These are phyloP conservation scores for Tuber microsphaerosporum DNA, from an alignment of 495 filamentous ascomycete genomes.

Conservation along the genomic window DNA sequence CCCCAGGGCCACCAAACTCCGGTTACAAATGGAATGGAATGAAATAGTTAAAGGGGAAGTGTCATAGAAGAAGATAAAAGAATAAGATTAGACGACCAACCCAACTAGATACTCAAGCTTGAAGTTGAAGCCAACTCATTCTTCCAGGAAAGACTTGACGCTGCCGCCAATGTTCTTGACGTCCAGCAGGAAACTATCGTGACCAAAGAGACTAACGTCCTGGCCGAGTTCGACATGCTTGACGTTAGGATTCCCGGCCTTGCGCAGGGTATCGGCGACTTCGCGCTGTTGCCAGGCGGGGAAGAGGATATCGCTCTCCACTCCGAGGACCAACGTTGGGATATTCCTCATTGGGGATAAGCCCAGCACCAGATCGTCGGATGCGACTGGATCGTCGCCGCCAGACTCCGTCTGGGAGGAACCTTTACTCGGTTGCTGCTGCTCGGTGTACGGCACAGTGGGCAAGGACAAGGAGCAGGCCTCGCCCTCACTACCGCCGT, in stretches of 20 bases:
- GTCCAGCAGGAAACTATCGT: slow-evolving; percentile 94
- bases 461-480: slow-evolving; percentile 78
- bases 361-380: slow-evolving; percentile 72
- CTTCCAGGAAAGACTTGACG: slow-evolving; percentile 65
- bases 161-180: slow-evolving; percentile 82
- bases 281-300: slow-evolving; percentile 98
- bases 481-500: slow-evolving; percentile 43
- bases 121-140: not conserved
- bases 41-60: not conserved
- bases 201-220: slow-evolving; percentile 85
- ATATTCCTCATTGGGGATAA: slow-evolving; percentile 64
- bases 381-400: slow-evolving; percentile 44
- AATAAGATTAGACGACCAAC: not conserved
- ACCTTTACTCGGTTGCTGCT: slow-evolving; percentile 43
- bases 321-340: slow-evolving; percentile 80
- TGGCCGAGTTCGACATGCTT: slow-evolving; percentile 86
- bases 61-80: not conserved
- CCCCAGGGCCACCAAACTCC: not conserved
- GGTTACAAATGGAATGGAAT: not conserved
- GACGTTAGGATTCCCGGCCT: slow-evolving; percentile 67
- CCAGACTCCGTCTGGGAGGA: slow-evolving; percentile 1
- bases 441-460: slow-evolving; percentile 75
- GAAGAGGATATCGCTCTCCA: slow-evolving; percentile 93
- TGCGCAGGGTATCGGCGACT: slow-evolving; percentile 73
- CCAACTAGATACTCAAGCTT: not conserved